Base-by-base conservation (phyloP, 768 basidiomycete genomes). In the Leccinum truebloodii region DNA sequence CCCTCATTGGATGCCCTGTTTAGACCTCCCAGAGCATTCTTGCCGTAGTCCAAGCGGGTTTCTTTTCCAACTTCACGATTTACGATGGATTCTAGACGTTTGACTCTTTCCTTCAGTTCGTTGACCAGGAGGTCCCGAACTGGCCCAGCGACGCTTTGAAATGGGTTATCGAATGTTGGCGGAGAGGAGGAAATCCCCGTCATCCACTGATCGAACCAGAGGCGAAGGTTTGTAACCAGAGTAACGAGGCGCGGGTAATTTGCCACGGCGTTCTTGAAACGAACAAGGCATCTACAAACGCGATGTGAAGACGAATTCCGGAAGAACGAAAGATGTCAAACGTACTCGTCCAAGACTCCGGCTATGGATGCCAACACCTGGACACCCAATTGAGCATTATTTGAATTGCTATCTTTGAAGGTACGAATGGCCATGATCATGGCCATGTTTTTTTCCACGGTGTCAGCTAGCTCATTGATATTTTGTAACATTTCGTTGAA, bases 181-280 rank as follows among this genome's bases (percentile, higher is more conserved):
- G 80, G 76, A 1, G 67, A 65, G 2, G 69, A 58, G 4, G 61
- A 67, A 12, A 86, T 71, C 2, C 76, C 81, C 3, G 65, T 52
- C 2, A 71, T 68, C 88, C 88, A 89, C 14, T 65, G 65, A 16
- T 76, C 69, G 18, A 80, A 76, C 82, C 84, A 87, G 7, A 61
- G 39, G 13, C 65, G 67, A 51, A 88, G 74, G 35, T 76, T 75
- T 6, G 71, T 65, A 4, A 86, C 78, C 20, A 84, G 66, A 2
- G 68, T 59, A 0, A 65, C 65, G 2, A 89, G 69, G 26, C 74
- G 69, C 0, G 84, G 84, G 59, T 84, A 77, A 26, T 72, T 78
- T 2, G 76, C 71, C 10, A 82, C 71, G 0, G 81, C 80, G 49
- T 83, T 80, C 69, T 86, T 86, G 73, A 87, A 88, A 3, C 86